Conservation (phyloP, 1,284 basidiomycete species). For the Ustilago xerochloae region DNA sequence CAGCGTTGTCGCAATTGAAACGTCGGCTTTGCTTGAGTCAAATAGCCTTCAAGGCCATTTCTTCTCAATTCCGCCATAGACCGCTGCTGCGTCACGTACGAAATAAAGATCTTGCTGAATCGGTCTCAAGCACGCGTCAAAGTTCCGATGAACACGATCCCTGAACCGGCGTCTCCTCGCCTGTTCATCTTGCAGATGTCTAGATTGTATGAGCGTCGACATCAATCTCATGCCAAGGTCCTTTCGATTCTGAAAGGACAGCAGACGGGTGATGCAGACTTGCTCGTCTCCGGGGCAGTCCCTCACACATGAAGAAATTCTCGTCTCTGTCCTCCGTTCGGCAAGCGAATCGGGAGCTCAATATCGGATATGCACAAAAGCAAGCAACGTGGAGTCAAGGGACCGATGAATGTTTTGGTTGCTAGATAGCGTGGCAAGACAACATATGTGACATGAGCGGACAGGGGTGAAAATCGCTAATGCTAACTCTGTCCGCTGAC, state of each 20-base stretch:
- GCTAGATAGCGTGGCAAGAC: conserved; percentile 28
- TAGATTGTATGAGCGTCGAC: too few relatives aligned
- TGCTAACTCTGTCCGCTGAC: conserved; percentile 29
- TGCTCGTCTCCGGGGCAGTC: too few relatives aligned
- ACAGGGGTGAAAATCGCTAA: conserved; percentile 6
- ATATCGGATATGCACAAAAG: background rate
- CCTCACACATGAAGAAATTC: too few relatives aligned
- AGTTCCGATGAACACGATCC: too few relatives aligned
- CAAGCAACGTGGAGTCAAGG: background rate
- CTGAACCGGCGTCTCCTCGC: too few relatives aligned
- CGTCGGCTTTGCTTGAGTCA: conserved; percentile 31
- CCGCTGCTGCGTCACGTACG: conserved; percentile 17
- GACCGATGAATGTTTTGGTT: conserved; percentile 34
- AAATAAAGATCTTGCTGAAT: background rate
- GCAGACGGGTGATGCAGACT: too few relatives aligned
- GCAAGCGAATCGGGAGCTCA: too few relatives aligned
- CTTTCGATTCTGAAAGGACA: too few relatives aligned
- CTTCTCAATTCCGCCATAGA: conserved; percentile 30
- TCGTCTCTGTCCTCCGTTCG: too few relatives aligned
- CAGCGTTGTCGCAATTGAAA: conserved; percentile 39
- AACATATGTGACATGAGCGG: conserved; percentile 37
- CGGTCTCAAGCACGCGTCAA: background rate
- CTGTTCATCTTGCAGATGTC: too few relatives aligned
- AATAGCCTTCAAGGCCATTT: background rate
- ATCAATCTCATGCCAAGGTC: too few relatives aligned